Percentiles rank a stretch among this genome's conserved stretches.
Conservation (phyloP, 176 grass and related monocot species). For the Oryza rufipogon region DNA sequence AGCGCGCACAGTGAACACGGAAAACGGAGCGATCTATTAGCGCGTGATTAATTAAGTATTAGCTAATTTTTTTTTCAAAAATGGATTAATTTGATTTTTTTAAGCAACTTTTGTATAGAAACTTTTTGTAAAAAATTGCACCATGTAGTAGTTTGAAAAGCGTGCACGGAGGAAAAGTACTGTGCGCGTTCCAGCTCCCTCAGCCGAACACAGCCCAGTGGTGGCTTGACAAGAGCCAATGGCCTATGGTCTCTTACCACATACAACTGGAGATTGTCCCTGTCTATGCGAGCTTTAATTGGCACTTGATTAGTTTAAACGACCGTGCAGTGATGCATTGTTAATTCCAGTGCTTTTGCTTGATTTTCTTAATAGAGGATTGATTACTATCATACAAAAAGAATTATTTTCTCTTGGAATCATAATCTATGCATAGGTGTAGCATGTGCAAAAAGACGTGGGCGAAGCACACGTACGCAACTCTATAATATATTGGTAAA, state of each 20-base stretch:
- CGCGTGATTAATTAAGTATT: too few species aligned
- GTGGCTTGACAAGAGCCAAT: constrained; percentile 49
- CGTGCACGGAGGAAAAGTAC: too few species aligned
- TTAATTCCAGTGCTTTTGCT: constrained; percentile 20
- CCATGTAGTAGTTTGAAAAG: too few species aligned
- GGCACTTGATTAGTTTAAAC: constrained; percentile 33
- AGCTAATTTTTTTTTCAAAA: too few species aligned
- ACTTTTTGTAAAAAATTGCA: too few species aligned
- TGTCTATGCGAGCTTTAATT: constrained; percentile 8
- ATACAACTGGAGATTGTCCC: constrained; percentile 28
- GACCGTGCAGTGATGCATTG: constrained; percentile 10
- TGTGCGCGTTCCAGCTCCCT: too few species aligned
- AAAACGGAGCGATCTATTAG: too few species aligned
- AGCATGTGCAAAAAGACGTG: constrained; percentile 29
- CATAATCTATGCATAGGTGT: constrained; percentile 23
- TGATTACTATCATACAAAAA: constrained; percentile 9
- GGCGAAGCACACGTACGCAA: constrained; percentile 24
- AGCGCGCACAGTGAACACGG: too few species aligned
- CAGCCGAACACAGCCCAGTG: too few species aligned
- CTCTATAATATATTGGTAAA: constrained; percentile 32
- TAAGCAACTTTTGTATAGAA: too few species aligned
- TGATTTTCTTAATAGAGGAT: constrained; percentile 32
- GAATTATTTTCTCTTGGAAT: constrained; percentile 29
- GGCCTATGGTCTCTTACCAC: constrained; percentile 40
- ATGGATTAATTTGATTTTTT: too few species aligned